A percentile compares a stretch with the other conserved stretches of the same genome.
Evolutionary conservation across 164 flowering plant genomes (phyloP).

Genomic region (Santalum album): DNA sequence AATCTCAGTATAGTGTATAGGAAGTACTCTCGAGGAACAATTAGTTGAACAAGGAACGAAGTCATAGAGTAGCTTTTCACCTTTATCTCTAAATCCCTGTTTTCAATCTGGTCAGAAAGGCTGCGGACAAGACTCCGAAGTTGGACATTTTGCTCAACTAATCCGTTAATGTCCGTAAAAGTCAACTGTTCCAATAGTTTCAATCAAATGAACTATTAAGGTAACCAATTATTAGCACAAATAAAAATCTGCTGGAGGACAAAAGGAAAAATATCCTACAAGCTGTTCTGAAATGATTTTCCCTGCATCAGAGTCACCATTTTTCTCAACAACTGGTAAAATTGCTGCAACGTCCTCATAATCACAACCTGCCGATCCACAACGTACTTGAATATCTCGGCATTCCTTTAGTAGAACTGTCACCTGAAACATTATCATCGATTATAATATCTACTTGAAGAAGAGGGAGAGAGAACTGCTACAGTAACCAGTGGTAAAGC

Average conservation of each 20-base stretch:
- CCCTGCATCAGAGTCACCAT: conserved; percentile 41
- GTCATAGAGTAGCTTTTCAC: conserved; percentile 14
- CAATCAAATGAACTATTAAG: conserved; percentile 4
- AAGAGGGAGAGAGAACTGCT: no score
- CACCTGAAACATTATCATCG: no score
- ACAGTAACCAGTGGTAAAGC: no score
- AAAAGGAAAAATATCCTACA: conserved; percentile 17
- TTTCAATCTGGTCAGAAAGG: conserved; percentile 62
- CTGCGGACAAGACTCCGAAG: conserved; percentile 75
- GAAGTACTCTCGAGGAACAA: not conserved
- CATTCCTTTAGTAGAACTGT: conserved; percentile 89
- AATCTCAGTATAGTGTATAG: not conserved
- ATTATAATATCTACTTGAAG: no score
- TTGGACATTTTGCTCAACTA: conserved; percentile 94
- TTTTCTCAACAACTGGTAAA: conserved; percentile 13
- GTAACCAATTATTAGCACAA: not conserved
- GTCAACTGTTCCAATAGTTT: conserved; percentile 41
- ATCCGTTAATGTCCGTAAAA: conserved; percentile 76
- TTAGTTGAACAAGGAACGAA: conserved; percentile 1
- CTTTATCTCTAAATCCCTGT: conserved; percentile 51
- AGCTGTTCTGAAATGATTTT: conserved; percentile 48
- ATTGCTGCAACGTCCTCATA: conserved; percentile 18
- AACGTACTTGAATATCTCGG: conserved; percentile 78
- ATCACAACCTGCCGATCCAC: conserved; percentile 37
- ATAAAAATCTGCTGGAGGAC: not conserved